These are phyloP conservation scores for Mycena olivaceomarginata DNA, from an alignment of 768 basidiomycete genomes.

Conservation along the genomic window DNA sequence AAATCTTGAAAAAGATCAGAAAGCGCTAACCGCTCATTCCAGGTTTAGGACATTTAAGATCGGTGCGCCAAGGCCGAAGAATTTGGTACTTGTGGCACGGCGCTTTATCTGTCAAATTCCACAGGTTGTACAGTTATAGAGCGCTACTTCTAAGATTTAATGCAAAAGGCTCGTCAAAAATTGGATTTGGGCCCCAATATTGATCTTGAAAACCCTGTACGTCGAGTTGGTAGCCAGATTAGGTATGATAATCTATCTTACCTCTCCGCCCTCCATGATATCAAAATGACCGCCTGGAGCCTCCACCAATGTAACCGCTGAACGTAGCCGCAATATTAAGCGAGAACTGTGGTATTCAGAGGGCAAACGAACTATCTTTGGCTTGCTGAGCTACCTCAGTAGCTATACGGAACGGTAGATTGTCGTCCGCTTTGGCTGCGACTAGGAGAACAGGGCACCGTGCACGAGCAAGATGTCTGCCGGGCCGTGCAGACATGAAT, in stretches of 20 bases:
- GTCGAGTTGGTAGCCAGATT: not conserved
- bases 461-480: constrained; percentile 40
- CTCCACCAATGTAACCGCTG: constrained; percentile 46
- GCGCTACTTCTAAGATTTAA: no score
- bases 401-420: constrained; percentile 41
- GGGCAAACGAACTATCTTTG: constrained; percentile 39
- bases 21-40: no score
- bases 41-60: no score
- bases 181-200: constrained; percentile 39
- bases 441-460: constrained; percentile 46
- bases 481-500: constrained; percentile 43
- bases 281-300: constrained; percentile 50
- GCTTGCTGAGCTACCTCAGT: constrained; percentile 40
- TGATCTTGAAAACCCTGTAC: constrained; percentile 37
- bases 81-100: no score
- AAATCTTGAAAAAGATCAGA: no score
- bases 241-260: constrained; percentile 8
- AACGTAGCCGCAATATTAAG: no score
- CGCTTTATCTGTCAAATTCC: no score
- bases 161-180: constrained; percentile 21
- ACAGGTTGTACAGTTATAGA: no score
- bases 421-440: constrained; percentile 45
- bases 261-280: constrained; percentile 51
- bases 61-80: no score
- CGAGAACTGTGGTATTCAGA: no score